Evolutionary conservation across 1,139 yeast species (phyloP).

Genomic region (Hanseniaspora gamundiae): DNA sequence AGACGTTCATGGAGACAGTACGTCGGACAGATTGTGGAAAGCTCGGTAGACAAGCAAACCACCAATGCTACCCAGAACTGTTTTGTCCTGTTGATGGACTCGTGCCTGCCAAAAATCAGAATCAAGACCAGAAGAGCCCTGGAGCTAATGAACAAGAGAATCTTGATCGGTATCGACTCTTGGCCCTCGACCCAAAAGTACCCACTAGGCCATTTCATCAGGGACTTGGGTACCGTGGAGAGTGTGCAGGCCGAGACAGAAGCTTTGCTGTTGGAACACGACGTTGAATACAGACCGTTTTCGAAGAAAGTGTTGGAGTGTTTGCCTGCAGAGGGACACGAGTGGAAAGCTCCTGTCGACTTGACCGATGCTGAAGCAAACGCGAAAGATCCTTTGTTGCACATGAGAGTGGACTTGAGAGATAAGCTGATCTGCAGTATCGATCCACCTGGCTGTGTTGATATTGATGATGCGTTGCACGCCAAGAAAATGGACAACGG

Average conservation of each 20-base stretch:
- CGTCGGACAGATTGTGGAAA: conserved; percentile 86
- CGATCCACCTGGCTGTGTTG: conserved; percentile 98
- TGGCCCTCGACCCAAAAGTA: conserved; percentile 80
- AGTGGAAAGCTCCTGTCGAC: conserved; percentile 77
- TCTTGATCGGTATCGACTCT: conserved; percentile 82
- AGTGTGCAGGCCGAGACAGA: conserved; percentile 94
- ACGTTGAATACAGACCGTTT: conserved; percentile 93
- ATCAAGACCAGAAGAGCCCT: conserved; percentile 79
- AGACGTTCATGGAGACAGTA: conserved; percentile 94
- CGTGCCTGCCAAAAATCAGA: conserved; percentile 73
- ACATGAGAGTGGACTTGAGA: conserved; percentile 70
- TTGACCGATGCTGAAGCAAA: conserved; percentile 37
- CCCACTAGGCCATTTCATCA: conserved; percentile 92
- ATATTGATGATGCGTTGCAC: conserved; percentile 96
- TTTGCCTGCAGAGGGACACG: conserved; percentile 83
- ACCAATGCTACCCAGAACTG: conserved; percentile 58
- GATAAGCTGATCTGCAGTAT: conserved; percentile 87
- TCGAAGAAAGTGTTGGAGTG: conserved; percentile 87
- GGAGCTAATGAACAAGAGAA: conserved; percentile 73
- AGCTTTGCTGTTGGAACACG: conserved; percentile 85
- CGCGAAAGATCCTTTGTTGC: conserved; percentile 40
- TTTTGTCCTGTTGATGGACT: conserved; percentile 81
- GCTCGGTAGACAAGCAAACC: conserved; percentile 47
- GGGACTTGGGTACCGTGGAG: conserved; percentile 82
- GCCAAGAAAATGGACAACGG: conserved; percentile 81